A percentile compares a stretch with the other conserved stretches of the same genome.
Evolutionary conservation across 768 basidiomycete genomes (phyloP).

Genomic region (Xerocomellus amylosporus): DNA sequence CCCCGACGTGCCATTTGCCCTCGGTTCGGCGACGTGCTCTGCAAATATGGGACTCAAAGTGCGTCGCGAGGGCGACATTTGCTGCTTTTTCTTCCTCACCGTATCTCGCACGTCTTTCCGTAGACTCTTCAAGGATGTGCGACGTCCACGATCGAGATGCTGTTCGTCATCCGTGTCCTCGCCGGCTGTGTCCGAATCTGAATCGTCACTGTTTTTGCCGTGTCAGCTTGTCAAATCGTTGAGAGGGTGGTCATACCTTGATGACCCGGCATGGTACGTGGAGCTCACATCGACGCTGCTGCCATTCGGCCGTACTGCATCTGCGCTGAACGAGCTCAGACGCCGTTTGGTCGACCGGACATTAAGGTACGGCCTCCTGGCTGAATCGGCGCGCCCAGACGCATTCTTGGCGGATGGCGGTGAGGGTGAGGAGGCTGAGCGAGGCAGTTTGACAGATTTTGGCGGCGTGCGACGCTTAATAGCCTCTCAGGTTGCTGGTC

Average conservation of each 20-base stretch:
- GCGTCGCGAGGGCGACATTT: conserved; percentile 24
- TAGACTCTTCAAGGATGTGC: conserved; percentile 32
- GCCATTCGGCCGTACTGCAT: conserved; percentile 20
- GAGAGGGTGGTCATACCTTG: conserved; percentile 49
- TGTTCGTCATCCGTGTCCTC: conserved; percentile 57
- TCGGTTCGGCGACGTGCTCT: conserved; percentile 34
- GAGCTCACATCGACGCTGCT: conserved; percentile 70
- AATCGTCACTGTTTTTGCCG: conserved; percentile 43
- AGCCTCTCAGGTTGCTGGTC: neutral
- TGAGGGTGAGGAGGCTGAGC: conserved; percentile 75
- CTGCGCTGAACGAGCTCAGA: conserved; percentile 23
- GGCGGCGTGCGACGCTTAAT: neutral
- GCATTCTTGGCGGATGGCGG: conserved; percentile 58
- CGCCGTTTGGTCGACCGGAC: conserved; percentile 27
- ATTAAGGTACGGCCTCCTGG: conserved; percentile 37
- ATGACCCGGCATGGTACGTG: conserved; percentile 84
- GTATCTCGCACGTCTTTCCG: conserved; percentile 26
- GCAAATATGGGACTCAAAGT: conserved; percentile 23
- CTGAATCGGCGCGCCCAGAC: conserved; percentile 48
- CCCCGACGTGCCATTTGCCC: conserved; percentile 33
- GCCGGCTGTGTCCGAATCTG: conserved; percentile 50
- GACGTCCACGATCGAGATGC: conserved; percentile 43
- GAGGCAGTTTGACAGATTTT: conserved; percentile 60
- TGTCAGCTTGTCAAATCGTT: conserved; percentile 17
- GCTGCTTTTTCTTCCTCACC: conserved; percentile 28